A percentile compares a stretch with the other conserved stretches of the same genome.
Evolutionary conservation across 139 green algal species (phyloP).

Genomic region (Deuterostichococcus epilithicus): DNA sequence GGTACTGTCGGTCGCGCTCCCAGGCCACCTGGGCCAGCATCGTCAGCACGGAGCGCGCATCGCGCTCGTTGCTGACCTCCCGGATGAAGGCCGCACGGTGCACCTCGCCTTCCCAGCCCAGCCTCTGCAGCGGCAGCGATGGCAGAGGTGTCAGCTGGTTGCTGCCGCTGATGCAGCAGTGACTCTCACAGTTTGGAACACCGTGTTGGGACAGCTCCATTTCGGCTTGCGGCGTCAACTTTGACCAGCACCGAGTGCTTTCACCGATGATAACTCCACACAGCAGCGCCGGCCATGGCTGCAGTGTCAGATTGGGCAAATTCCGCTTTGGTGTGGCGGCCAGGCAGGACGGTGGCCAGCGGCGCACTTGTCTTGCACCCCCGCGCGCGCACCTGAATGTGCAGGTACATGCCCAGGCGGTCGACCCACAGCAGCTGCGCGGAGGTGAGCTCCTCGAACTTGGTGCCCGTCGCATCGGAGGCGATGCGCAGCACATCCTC

Average conservation of each 20-base stretch:
- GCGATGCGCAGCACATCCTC: constrained; percentile 84
- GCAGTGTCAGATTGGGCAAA: no score
- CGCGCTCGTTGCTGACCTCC: constrained; percentile 72
- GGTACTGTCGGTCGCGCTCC: constrained; percentile 53
- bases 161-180: no score
- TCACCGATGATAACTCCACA: no score
- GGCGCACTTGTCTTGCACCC: constrained; percentile 17
- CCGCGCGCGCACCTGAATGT: constrained; percentile 23
- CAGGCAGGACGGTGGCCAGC: background rate
- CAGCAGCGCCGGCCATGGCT: no score
- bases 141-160: no score
- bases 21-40: constrained; percentile 82
- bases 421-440: constrained; percentile 89
- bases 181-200: no score
- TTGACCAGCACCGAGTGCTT: no score
- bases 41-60: constrained; percentile 78
- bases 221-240: no score
- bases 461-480: constrained; percentile 32
- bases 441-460: constrained; percentile 47
- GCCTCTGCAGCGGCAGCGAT: background rate
- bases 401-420: constrained; percentile 72
- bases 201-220: no score
- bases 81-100: constrained; percentile 64
- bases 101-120: constrained; percentile 2
- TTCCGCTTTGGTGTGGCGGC: no score